A percentile compares a stretch with the other conserved stretches of the same genome.
phyloP scores from a whole-genome alignment of 768 basidiomycete species.

The Artomyces pyxidatus region DNA sequence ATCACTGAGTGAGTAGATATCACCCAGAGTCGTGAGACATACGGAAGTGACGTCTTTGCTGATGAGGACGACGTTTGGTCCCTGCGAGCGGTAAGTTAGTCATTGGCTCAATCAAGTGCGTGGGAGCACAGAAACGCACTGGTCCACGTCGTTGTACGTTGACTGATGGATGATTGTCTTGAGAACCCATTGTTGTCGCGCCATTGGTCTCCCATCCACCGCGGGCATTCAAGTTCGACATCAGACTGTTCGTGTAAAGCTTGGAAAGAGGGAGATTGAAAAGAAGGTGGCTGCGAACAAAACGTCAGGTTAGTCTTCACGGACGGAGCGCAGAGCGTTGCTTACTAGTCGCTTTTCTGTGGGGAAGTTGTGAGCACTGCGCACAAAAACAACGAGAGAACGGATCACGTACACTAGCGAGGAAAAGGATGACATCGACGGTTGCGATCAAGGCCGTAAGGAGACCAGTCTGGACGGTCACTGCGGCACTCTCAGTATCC shows the following conservation, averaged over 20 bases:
- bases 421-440: conserved; percentile 25
- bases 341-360: not conserved
- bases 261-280: conserved; percentile 32
- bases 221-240: conserved; percentile 32
- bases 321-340: not conserved
- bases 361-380: not conserved
- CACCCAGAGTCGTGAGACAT: not conserved
- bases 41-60: not conserved
- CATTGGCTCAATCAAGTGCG: not conserved
- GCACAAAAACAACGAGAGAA: too few relatives aligned
- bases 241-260: conserved; percentile 30
- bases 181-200: conserved; percentile 5
- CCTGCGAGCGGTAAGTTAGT: not conserved
- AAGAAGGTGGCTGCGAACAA: conserved; percentile 23
- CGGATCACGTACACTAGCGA: conserved; percentile 18
- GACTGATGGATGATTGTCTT: not conserved
- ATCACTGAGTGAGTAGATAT: not conserved
- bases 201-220: conserved; percentile 24
- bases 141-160: not conserved
- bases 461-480: conserved; percentile 31
- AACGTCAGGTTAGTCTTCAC: not conserved
- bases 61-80: not conserved
- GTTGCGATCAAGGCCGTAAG: conserved; percentile 27
- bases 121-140: not conserved
- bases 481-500: conserved; percentile 13